A percentile compares a stretch with the other conserved stretches of the same genome.
Evolutionary conservation across 2,329 filamentous ascomycete species (phyloP).

Genomic region (Colletotrichum navitas): DNA sequence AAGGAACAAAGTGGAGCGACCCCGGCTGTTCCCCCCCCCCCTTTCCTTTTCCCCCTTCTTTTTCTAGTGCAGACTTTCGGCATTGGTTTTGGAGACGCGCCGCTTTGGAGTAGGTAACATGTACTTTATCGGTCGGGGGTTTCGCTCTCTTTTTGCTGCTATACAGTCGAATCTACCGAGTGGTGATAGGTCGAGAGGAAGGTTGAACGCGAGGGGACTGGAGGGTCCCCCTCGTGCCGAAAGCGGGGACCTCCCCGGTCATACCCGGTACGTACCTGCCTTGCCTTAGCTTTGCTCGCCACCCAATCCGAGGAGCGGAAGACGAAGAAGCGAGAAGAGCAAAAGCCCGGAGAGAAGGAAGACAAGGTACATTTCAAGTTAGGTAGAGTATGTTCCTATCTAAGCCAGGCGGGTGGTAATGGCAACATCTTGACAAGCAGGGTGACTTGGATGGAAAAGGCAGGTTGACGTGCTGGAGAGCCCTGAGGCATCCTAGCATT

Average conservation of each 20-base stretch:
- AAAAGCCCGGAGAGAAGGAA: constrained; percentile 3
- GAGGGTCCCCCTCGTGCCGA: constrained; percentile 29
- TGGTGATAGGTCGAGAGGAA: constrained; percentile 38
- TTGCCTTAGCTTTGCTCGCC: constrained; percentile 19
- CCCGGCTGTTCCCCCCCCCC: background rate
- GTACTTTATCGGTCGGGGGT: background rate
- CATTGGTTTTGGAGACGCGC: constrained; percentile 6
- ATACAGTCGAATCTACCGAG: constrained; percentile 26
- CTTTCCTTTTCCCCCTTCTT: background rate
- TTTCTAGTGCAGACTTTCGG: constrained; percentile 3
- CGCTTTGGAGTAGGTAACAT: constrained; percentile 12
- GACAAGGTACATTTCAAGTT: background rate
- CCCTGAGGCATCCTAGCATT: constrained; percentile 4
- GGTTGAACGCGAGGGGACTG: constrained; percentile 23
- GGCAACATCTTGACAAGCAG: constrained; percentile 8
- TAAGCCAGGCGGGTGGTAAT: background rate
- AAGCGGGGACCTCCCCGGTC: constrained; percentile 35
- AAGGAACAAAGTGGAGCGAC: constrained; percentile 23
- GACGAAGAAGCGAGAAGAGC: constrained; percentile 12
- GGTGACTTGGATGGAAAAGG: constrained; percentile 14
- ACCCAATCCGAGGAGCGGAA: constrained; percentile 8
- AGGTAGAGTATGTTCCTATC: background rate
- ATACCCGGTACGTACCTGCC: constrained; percentile 19
- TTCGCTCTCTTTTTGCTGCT: background rate
- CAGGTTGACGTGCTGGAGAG: constrained; percentile 27